Evolutionary conservation across 2,329 filamentous ascomycete species (phyloP), one percentile per base, ranked within the genome.

Genomic region (Calcarisporium arbuscula): DNA sequence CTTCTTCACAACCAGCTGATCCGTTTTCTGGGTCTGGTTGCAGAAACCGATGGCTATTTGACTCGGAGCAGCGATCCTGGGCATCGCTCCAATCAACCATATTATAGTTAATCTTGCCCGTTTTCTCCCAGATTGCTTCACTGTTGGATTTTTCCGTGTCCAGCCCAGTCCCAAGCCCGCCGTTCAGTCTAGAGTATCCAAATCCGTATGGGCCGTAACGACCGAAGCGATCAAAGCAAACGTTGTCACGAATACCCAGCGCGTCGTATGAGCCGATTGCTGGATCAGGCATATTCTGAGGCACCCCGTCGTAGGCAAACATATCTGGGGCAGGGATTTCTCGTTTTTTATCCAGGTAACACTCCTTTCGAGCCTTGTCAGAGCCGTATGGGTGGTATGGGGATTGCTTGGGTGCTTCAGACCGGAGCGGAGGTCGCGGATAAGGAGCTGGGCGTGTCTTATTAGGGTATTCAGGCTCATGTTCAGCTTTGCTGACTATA

Each of bases 201-300:
- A 88, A 65, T 0, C 88, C 88, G 51, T 95, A 95, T 0, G 87
- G 82, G 0, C 86, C 88, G 23, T 90, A 75, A 30, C 88, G 76
- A 14, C 86, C 85, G 52, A 87, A 94, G 6, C 88, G 76, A 51
- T 95, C 88, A 54, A 94, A 94, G 60, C 88, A 95, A 11, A 94
- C 67, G 48, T 92, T 82, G 41, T 87, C 73, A 16, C 80, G 69
- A 26, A 94, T 58, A 0, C 85, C 87, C 5, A 95, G 62, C 29
- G 87, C 56, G 11, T 77, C 69, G 52, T 92, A 81, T 0, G 84
- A 89, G 4, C 88, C 88, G 47, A 92, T 74, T 2, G 80, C 73
- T 4, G 85, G 77, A 32, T 88, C 79, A 1, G 88, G 85, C 58
- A 88, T 85, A 10, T 85, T 83, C 47, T 81, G 72, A 2, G 84